These are phyloP conservation scores for Aspergillaceae sp. DNA, from an alignment of 2,329 filamentous ascomycete genomes.

Conservation along the genomic window DNA sequence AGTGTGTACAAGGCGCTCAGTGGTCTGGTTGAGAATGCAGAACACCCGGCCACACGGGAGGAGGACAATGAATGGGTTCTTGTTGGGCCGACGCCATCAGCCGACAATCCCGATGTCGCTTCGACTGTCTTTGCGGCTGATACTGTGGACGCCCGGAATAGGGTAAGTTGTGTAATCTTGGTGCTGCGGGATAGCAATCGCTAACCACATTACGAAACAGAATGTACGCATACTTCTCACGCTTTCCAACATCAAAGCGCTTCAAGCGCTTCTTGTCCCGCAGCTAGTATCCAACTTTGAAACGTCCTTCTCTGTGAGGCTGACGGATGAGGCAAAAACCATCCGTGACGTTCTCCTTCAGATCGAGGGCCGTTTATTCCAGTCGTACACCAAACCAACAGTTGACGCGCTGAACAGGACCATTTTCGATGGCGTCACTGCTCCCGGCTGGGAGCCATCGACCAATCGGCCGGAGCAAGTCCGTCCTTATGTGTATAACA, in stretches of 20 bases:
- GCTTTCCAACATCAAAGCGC: slow-evolving; percentile 77
- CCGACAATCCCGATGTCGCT: slow-evolving; percentile 23
- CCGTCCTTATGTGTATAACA: slow-evolving; percentile 80
- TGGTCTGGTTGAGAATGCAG: slow-evolving; percentile 94
- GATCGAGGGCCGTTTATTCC: slow-evolving; percentile 85
- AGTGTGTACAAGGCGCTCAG: slow-evolving; percentile 90
- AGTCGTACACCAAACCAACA: slow-evolving; percentile 77
- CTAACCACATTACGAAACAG: slow-evolving; percentile 37
- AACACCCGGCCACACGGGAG: slow-evolving; percentile 60
- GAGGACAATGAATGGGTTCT: slow-evolving; percentile 46
- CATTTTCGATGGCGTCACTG: slow-evolving; percentile 63
- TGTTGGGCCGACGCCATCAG: slow-evolving; percentile 29
- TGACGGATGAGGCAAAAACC: slow-evolving; percentile 87
- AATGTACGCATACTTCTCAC: slow-evolving; percentile 91
- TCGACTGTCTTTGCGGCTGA: slow-evolving; percentile 39
- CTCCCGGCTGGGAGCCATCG: slow-evolving; percentile 61
- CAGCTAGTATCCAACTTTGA: slow-evolving; percentile 89
- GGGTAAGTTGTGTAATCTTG: slow-evolving; percentile 32
- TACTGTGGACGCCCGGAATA: slow-evolving; percentile 45
- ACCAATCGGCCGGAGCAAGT: slow-evolving; percentile 59
- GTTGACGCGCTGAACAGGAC: slow-evolving; percentile 59
- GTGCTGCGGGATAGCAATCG: not conserved
- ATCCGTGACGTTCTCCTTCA: slow-evolving; percentile 84
- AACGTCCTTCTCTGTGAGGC: slow-evolving; percentile 82
- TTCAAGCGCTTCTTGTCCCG: slow-evolving; percentile 74